Conservation (phyloP, 495 filamentous ascomycete genomes). For the Neurospora hispaniola region DNA sequence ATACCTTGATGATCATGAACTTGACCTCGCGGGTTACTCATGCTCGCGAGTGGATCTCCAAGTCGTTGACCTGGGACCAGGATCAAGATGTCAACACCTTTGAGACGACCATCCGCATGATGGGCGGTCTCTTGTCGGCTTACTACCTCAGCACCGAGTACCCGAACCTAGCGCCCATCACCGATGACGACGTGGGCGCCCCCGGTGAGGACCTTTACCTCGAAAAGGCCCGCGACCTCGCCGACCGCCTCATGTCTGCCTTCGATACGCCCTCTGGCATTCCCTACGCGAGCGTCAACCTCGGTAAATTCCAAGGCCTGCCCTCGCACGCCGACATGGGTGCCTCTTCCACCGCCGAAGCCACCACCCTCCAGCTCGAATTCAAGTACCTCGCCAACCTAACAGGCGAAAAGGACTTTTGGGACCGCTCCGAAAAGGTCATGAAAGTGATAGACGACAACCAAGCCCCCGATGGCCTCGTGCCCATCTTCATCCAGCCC, state of each 20-base stretch:
- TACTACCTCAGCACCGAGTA: constrained; percentile 79
- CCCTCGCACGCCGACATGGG: constrained; percentile 76
- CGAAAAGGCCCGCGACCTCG: constrained; percentile 89
- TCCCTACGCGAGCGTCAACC: constrained; percentile 82
- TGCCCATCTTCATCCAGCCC: constrained; percentile 87
- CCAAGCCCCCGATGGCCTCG: constrained; percentile 63
- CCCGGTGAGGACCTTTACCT: constrained; percentile 84
- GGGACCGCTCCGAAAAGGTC: constrained; percentile 81
- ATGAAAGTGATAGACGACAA: constrained; percentile 84
- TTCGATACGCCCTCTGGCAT: constrained; percentile 81
- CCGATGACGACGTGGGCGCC: constrained; percentile 53
- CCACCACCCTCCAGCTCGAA: constrained; percentile 85
- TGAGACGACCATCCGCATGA: constrained; percentile 96
- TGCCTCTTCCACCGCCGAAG: constrained; percentile 87
- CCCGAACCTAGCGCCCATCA: constrained; percentile 53
- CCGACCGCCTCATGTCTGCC: constrained; percentile 73
- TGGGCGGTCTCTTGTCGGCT: constrained; percentile 87
- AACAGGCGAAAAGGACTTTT: constrained; percentile 84
- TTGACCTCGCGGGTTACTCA: constrained; percentile 74
- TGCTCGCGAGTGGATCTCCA: constrained; percentile 85
- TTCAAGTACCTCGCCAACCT: constrained; percentile 96
- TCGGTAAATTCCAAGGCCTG: constrained; percentile 62
- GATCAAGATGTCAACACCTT: constrained; percentile 95
- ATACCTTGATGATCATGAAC: constrained; percentile 98
- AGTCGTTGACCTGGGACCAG: constrained; percentile 71